Evolutionary conservation across 371 early-diverging fungal species (phyloP).

Genomic region (Haplosporangium sp.): DNA sequence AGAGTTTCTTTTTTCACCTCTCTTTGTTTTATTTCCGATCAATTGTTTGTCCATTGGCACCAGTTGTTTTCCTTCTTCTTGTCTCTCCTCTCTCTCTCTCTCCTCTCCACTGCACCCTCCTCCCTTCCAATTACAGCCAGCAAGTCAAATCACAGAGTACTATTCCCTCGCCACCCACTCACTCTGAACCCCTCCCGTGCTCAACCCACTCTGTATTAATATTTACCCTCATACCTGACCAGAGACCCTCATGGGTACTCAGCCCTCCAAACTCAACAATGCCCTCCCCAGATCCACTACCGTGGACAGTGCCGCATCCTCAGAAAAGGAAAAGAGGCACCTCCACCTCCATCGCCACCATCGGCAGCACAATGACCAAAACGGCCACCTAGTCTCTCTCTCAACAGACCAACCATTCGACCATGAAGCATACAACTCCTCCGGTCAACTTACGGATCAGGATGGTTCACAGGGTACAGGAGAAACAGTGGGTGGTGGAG

Average conservation of each 20-base stretch:
- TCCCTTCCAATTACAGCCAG: too few relatives aligned
- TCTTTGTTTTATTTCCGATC: too few relatives aligned
- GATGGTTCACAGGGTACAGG: slow-evolving; percentile 23
- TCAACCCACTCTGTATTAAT: too few relatives aligned
- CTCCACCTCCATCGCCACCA: neutral
- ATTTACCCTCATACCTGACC: neutral
- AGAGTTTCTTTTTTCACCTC: too few relatives aligned
- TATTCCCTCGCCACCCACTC: too few relatives aligned
- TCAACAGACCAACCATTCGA: neutral
- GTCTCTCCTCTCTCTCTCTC: too few relatives aligned
- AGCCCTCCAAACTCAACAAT: slow-evolving; percentile 24
- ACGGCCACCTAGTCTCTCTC: neutral
- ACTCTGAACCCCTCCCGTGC: too few relatives aligned
- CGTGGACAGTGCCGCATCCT: slow-evolving; percentile 10
- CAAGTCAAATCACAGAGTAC: too few relatives aligned
- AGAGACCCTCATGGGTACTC: slow-evolving; percentile 27
- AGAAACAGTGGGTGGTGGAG: neutral
- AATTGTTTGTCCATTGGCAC: too few relatives aligned
- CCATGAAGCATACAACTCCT: neutral
- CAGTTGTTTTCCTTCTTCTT: too few relatives aligned
- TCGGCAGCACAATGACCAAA: neutral
- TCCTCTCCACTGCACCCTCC: too few relatives aligned
- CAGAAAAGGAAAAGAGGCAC: neutral
- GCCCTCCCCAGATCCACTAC: slow-evolving; percentile 20
- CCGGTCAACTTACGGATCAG: slow-evolving; percentile 8